These are phyloP conservation scores for Nakazawaea holstii DNA, from an alignment of 805 yeast genomes.

Conservation along the genomic window DNA sequence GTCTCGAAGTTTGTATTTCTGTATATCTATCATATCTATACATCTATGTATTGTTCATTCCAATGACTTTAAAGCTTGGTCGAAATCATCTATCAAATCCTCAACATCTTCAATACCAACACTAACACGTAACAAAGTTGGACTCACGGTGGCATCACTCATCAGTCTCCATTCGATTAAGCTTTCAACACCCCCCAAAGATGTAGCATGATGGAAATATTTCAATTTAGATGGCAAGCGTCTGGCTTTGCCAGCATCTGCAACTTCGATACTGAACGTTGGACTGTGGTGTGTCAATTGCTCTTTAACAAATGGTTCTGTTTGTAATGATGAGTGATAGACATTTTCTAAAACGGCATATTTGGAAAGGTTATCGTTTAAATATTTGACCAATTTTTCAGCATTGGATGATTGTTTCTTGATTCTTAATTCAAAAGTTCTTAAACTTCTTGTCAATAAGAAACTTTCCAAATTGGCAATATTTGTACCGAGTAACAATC, in stretches of 20 bases:
- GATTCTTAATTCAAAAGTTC: conserved; percentile 75
- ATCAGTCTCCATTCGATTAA: conserved; percentile 87
- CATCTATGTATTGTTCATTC: background rate
- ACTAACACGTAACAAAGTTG: conserved; percentile 64
- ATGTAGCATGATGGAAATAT: conserved; percentile 85
- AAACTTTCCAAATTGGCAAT: conserved; percentile 74
- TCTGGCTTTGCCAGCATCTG: conserved; percentile 49
- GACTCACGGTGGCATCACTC: conserved; percentile 53
- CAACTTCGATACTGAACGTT: conserved; percentile 62
- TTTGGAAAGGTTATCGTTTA: conserved; percentile 42
- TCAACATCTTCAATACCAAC: conserved; percentile 74
- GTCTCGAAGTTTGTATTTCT: no score
- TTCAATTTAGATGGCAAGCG: conserved; percentile 58
- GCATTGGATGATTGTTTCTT: conserved; percentile 61
- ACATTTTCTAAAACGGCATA: conserved; percentile 47
- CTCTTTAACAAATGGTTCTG: conserved; percentile 55
- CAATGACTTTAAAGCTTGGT: conserved; percentile 11
- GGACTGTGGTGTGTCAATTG: conserved; percentile 69
- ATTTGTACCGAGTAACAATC: conserved; percentile 72
- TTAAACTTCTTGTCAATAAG: conserved; percentile 69
- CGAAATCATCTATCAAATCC: conserved; percentile 72
- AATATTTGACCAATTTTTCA: conserved; percentile 50
- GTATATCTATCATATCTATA: background rate
- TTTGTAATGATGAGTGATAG: conserved; percentile 74
- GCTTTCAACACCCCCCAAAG: conserved; percentile 90